Evolutionary conservation across 2,329 filamentous ascomycete genomes (phyloP).

Genomic region (Penicillium concentricum): DNA sequence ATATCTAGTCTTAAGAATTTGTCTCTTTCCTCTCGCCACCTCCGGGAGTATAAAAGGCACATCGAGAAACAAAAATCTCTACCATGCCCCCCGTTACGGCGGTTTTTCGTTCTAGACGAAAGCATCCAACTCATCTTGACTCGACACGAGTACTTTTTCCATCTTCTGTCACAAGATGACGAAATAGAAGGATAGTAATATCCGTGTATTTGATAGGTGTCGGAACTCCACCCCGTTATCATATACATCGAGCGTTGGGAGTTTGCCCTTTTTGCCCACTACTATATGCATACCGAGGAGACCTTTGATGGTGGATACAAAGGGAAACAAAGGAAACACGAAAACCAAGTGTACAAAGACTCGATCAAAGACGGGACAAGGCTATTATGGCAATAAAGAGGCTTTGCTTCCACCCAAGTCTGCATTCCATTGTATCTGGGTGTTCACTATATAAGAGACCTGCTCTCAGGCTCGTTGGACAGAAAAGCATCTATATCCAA

Average conservation of each 20-base stretch:
- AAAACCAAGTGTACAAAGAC: not conserved
- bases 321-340: not conserved
- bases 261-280: not conserved
- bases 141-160: not conserved
- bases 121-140: not conserved
- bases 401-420: not conserved
- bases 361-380: not conserved
- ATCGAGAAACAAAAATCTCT: not conserved
- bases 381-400: not conserved
- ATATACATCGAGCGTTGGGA: not conserved
- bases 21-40: not conserved
- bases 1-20: not conserved
- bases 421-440: not conserved
- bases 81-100: not conserved
- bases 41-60: not conserved
- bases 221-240: not conserved
- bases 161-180: not conserved
- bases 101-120: not conserved
- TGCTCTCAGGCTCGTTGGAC: not conserved
- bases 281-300: not conserved
- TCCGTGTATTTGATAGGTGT: not conserved
- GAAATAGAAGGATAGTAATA: not conserved
- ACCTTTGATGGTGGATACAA: not conserved
- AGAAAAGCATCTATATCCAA: not conserved
- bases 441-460: not conserved